These are phyloP conservation scores for Chenopodium berlandieri DNA, from an alignment of 148 eudicot genomes.

Conservation along the genomic window DNA sequence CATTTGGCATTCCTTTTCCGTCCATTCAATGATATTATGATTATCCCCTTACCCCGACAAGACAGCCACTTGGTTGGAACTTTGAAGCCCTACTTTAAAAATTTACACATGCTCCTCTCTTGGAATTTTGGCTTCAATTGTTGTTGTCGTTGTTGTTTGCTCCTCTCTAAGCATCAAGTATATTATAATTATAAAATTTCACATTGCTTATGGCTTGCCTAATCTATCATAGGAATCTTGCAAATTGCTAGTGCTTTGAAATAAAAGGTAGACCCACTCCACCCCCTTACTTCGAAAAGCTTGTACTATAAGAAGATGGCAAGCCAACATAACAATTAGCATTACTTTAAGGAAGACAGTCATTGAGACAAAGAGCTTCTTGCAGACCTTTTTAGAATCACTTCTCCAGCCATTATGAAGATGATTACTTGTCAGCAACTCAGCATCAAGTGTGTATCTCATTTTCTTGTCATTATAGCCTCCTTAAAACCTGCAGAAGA, in stretches of 20 bases:
- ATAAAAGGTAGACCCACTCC: background rate
- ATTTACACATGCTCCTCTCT: background rate
- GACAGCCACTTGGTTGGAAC: too few relatives aligned
- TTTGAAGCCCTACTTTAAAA: background rate
- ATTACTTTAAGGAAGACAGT: background rate
- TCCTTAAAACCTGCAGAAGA: too few relatives aligned
- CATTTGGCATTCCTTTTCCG: background rate
- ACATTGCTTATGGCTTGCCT: background rate
- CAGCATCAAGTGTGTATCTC: background rate
- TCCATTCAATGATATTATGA: background rate
- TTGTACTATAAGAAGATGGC: background rate
- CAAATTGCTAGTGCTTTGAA: background rate
- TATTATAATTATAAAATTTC: too few relatives aligned
- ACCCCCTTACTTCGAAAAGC: background rate
- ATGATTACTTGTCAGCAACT: background rate
- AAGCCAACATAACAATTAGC: background rate
- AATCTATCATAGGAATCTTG: background rate
- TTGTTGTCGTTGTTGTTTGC: too few relatives aligned
- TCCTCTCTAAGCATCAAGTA: too few relatives aligned
- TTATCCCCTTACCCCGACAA: background rate
- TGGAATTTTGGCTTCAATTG: too few relatives aligned
- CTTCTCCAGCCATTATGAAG: background rate
- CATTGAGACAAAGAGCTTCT: background rate
- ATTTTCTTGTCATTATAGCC: too few relatives aligned
- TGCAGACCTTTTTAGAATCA: background rate